Evolutionary conservation across 2,329 filamentous ascomycete genomes (phyloP).

Genomic region (Phaeoacremonium minimum): DNA sequence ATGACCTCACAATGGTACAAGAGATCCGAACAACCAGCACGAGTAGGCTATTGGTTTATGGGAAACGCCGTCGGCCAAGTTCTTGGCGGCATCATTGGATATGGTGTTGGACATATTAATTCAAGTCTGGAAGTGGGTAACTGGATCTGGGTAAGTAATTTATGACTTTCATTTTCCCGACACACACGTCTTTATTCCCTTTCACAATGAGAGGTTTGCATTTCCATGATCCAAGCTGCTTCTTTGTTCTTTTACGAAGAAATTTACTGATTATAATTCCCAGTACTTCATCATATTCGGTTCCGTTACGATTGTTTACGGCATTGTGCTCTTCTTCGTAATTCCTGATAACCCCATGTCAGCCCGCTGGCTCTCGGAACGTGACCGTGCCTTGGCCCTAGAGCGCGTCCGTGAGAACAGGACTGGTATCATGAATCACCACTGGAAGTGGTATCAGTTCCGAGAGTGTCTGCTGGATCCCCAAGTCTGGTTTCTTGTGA

Average conservation of each 20-base stretch:
- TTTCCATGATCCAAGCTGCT: too few species aligned
- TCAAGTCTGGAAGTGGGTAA: constrained; percentile 8
- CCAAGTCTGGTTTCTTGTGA: background rate
- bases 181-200: too few species aligned
- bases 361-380: background rate
- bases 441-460: background rate
- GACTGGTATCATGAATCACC: background rate
- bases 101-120: background rate
- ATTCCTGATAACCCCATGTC: background rate
- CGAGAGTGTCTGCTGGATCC: background rate
- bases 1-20: background rate
- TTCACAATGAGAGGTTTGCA: too few species aligned
- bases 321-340: background rate
- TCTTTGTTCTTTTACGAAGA: too few species aligned
- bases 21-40: background rate
- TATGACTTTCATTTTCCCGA: too few species aligned
- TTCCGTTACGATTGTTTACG: background rate
- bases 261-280: too few species aligned
- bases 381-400: background rate
- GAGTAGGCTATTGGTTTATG: background rate
- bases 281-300: background rate
- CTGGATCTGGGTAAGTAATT: background rate
- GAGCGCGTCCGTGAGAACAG: background rate
- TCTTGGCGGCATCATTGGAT: background rate
- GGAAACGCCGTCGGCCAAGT: background rate